A percentile compares a stretch with the other conserved stretches of the same genome.
Conservation (phyloP, 2,329 filamentous ascomycete species). For the Epichloe gansuensis region DNA sequence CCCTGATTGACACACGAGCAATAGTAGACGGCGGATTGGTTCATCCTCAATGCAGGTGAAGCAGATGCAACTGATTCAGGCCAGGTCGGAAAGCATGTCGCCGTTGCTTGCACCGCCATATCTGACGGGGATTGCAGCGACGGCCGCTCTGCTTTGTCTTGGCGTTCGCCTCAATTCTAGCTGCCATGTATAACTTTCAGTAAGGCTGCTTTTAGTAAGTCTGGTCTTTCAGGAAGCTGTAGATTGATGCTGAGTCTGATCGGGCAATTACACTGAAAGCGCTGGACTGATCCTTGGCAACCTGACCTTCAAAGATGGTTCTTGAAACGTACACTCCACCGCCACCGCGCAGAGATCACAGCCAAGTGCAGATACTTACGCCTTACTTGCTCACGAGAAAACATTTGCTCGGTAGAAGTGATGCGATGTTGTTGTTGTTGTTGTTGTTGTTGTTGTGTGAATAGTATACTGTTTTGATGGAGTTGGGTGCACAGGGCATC, state of each 20-base stretch:
- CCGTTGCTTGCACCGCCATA: background rate
- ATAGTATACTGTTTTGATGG: background rate
- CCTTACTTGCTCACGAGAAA: background rate
- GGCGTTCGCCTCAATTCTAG: background rate
- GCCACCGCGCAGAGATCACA: too few species aligned
- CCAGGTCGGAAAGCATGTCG: background rate
- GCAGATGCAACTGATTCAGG: background rate
- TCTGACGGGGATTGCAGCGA: background rate
- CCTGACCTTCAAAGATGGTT: background rate
- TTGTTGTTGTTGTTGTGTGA: background rate
- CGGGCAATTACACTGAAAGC: background rate
- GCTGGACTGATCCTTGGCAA: background rate
- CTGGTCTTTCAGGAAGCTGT: background rate
- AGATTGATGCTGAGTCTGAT: background rate
- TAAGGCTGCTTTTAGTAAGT: background rate
- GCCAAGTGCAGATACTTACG: background rate
- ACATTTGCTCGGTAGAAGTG: background rate
- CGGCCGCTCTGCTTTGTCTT: background rate
- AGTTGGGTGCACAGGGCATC: background rate
- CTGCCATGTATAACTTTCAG: background rate
- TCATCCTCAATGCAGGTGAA: background rate
- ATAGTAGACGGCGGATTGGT: background rate
- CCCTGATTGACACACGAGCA: background rate
- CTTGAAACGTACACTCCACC: background rate
- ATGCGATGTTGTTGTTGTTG: too few species aligned